A percentile compares a stretch with the other conserved stretches of the same genome.
These are phyloP conservation scores for Sequoiadendron giganteum DNA, from an alignment of 75 land plant genomes.

Conservation along the genomic window DNA sequence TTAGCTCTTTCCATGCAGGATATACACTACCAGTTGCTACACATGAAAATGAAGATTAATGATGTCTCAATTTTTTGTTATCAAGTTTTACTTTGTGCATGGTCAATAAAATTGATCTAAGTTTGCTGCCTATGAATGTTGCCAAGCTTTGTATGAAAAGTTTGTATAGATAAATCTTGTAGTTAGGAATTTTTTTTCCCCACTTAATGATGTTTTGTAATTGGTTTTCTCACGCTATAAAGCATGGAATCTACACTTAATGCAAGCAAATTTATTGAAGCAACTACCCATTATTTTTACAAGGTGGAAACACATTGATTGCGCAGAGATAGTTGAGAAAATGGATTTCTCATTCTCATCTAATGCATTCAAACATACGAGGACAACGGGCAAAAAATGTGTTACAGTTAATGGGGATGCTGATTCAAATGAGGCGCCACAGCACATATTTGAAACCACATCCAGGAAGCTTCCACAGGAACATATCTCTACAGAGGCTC, in stretches of 20 bases:
- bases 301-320: not conserved
- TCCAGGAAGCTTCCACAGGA: too few relatives aligned
- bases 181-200: not conserved
- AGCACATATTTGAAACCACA: too few relatives aligned
- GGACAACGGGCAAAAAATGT: not conserved
- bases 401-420: not conserved
- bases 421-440: not conserved
- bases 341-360: not conserved
- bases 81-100: not conserved
- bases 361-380: not conserved
- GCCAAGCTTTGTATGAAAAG: not conserved
- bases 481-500: not conserved
- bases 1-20: not conserved
- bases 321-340: not conserved
- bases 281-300: not conserved
- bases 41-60: not conserved
- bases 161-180: not conserved
- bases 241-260: not conserved
- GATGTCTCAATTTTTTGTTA: not conserved
- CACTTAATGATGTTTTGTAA: not conserved
- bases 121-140: not conserved
- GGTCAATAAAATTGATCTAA: not conserved
- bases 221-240: not conserved
- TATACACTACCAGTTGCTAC: not conserved
- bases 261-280: not conserved